Evolutionary conservation across 2,329 filamentous ascomycete genomes (phyloP), one percentile per base, ranked within the genome.

Genomic region (Aureobasidium lini): DNA sequence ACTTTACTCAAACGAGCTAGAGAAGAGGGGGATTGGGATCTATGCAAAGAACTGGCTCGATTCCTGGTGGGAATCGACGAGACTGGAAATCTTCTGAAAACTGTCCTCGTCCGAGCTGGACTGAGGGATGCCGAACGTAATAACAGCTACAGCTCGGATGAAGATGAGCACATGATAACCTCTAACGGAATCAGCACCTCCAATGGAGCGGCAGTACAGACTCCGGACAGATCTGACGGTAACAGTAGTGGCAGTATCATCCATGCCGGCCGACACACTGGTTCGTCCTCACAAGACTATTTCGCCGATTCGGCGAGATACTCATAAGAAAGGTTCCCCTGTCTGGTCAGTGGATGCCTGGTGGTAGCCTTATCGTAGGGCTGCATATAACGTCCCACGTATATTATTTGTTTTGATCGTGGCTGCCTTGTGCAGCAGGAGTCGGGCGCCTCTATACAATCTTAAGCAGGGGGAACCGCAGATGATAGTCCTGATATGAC

Each of bases 41-140:
- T 99, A 31, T 97, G 94, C 75, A 94, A 91, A 67, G 94, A 99
- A 72, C 80, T 99, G 31, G 92, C 94, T 10, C 81, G 93, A n/a
- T 99, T 99, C 73, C 76, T 99, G 60, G 91, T 95, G 48, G 93
- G 93, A 5, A 84, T 99, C 67, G 94, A 99, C 69, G 86, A 90
- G 64, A 88, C 85, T 13, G 94, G 94, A 0, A 84, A 87, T 64
- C 93, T 89, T 46, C 78, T 99, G 50, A 79, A 83, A 57, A 83
- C 87, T 66, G 88, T 88, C 2, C 79, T 95, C 72, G 81, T 49
- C 10, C 68, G 67, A 47, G 68, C 70, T 18, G 62, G 63, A 7
- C 44, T 65, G 50, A 57, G 28, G 34, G 15, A 39, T 1, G 28
- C 18, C 1, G 54, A 31, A 34, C 54, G 43, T 15, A 7, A 23